Evolutionary conservation across 768 basidiomycete genomes (phyloP), one percentile per base, ranked within the genome.

Genomic region (Naganishia friedmannii): DNA sequence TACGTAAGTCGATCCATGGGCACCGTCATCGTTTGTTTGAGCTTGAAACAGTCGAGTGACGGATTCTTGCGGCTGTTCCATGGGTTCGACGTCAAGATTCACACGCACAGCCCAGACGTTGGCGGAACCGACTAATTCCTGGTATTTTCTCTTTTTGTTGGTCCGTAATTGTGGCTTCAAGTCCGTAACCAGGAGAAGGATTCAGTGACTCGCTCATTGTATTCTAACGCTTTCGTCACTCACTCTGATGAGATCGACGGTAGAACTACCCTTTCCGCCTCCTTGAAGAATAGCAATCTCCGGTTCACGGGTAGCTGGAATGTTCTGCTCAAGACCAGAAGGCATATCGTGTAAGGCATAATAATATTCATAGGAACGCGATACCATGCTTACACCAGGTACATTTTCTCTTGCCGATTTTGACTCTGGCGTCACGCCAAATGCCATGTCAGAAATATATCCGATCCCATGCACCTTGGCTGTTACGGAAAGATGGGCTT

Each of bases 401-500:
- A 29, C 7, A 37, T 46, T 28, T 13, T 63, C 39, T 29, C 60
- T 17, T n/a, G 60, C 60, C 57, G 21, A 21, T 15, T 23, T 75
- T 68, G 74, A 69, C 69, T 78, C 74, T 23, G 77, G 73, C 13
- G 75, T 74, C 34, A 73, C 69, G 8, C 77, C 82, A 32, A 78
- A 82, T 68, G 75, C 76, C 72, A 76, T 77, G 54, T 77, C 79
- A n/a, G 81, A 68, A 12, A 83, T 77, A 28, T 78, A 76, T 0
- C 83, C 83, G 21, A 81, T 76, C 0, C 77, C 80, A 8, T 66
- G 66, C 10, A 83, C 56, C 3, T 73, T 73, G 63, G 82, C 83
- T 66, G 74, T 54, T 0, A 78, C 39, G 73, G 68, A 31, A 56
- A 74, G 46, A 76, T 67, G 28, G 19, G 32, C 32, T n/a, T 58